Percentiles rank a stretch among this genome's conserved stretches.
Evolutionary conservation across 2,329 filamentous ascomycete genomes (phyloP).

Genomic region (Epichloe glyceriae): DNA sequence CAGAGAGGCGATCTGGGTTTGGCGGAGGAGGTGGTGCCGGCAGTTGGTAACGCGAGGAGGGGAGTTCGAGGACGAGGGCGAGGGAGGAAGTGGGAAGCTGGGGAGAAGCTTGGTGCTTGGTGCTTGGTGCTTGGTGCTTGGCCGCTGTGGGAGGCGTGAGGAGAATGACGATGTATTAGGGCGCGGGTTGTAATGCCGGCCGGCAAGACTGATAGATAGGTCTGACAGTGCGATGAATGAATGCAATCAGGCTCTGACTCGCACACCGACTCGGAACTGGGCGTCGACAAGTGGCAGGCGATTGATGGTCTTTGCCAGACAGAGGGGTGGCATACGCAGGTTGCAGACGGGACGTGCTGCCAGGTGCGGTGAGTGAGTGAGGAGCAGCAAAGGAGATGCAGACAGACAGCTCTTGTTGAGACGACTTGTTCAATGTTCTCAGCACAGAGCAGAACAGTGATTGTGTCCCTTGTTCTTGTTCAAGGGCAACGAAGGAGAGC

Average conservation of each 20-base stretch:
- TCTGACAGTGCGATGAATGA: neutral
- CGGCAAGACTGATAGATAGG: neutral
- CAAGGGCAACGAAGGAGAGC: too few relatives aligned
- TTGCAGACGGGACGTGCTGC: too few relatives aligned
- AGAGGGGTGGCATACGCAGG: too few relatives aligned
- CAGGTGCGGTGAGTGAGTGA: too few relatives aligned
- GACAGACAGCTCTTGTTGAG: too few relatives aligned
- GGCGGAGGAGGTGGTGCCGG: neutral
- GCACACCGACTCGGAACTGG: neutral
- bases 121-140: too few relatives aligned
- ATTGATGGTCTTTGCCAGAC: neutral
- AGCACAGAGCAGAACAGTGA: neutral
- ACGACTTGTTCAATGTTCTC: neutral
- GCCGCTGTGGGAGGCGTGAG: neutral
- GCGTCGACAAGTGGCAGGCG: neutral
- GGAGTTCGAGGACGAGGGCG: too few relatives aligned
- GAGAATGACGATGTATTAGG: neutral
- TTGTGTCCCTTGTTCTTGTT: too few relatives aligned
- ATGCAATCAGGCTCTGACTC: neutral
- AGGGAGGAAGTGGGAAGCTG: too few relatives aligned
- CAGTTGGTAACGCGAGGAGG: too few relatives aligned
- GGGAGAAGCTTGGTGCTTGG: too few relatives aligned
- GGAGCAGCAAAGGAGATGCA: too few relatives aligned
- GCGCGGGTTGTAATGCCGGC: neutral
- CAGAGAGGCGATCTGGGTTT: neutral